Evolutionary conservation across 2,329 filamentous ascomycete species (phyloP), one percentile per base, ranked within the genome.

Genomic region (Triangularia verruculosa): DNA sequence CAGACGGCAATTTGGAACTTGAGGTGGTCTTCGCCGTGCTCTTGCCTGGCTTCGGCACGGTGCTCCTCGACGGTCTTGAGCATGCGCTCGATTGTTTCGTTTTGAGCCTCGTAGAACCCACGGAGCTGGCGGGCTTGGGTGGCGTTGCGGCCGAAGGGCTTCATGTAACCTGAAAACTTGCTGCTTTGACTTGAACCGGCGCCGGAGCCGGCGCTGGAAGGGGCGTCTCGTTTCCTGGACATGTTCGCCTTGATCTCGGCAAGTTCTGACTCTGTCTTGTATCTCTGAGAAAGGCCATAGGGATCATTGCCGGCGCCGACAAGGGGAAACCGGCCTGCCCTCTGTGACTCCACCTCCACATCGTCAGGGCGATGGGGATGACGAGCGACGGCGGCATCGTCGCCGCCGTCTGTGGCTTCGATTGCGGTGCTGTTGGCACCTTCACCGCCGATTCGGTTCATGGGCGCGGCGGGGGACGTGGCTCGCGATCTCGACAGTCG

Each of bases 11-110:
- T 90, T 71, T 86, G 85, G 77, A 85, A 89, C 72, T 89, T 88
- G 70, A 97, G 78, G 66, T 94, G 89, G 73, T 96, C 94, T 30
- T 93, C 90, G 64, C 86, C 87, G 64, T 90, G 88, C 74, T 93
- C 86, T 70, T 96, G 90, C 68, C 86, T 89, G 34, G 93, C 93
- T 56, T 92, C 89, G 34, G 89, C 87, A 17, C 90, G 83, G 77
- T 98, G 95, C 73, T 97, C 92, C 72, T 97, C 92, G 2, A 98
- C 94, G 2, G 91, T 89, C 79, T 97, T 97, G 68, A 98, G 83
- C 78, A 97, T 85, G 11, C 92, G 87, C 79, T 97, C 87, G 69
- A 99, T 99, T 71, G 92, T 93, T 75, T 93, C 91, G 74, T 99
- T 99, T 74, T 99, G 94, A 28, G 83, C 83, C 74, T 92, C 86